Evolutionary conservation across 345 rosid species (phyloP), one percentile per base, ranked within the genome.

Genomic region (Pistacia vera): DNA sequence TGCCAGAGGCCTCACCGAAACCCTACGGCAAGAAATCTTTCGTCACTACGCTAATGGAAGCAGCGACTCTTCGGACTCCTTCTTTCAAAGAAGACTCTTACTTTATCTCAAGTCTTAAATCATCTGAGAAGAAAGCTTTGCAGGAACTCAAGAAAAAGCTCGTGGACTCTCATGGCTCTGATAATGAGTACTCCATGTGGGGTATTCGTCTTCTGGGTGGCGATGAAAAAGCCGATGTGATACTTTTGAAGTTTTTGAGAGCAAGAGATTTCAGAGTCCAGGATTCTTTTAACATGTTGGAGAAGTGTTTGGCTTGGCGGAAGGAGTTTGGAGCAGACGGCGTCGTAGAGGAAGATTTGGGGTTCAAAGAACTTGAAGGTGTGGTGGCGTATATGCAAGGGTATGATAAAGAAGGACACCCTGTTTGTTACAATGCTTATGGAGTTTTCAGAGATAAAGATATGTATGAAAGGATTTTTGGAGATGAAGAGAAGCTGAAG

Each of bases 361-460:
- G 90, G 52, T 96, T 96, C 74, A 89, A 94, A 64, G 98, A 96
- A 64, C 91, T 96, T 16, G 98, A 96, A 79, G 97, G 90, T 3
- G 79, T 81, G 10, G 99, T 96, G 8, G 98, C 98, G 49, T 93
- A 90, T 67, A 94, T 96, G 99, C 87, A 88, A 49, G 98, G 97
- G 0, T 90, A 82, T 75, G 99, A 96, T 63, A 85, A 86, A 63
- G 90, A 85, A 70, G 98, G 97, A 0, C 99, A 94, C 36, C 99
- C 99, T 5, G 97, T 94, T 4, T 96, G 99, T 72, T 96, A 93
- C 86, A 96, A 96, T 74, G 97, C 97, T 1, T 96, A 96, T 62
- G 99, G 95, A 18, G 84, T 96, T 60, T 96, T 96, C 41, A 88
- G 78, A 72, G 97, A 92, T 75, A 88, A 69, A 55, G 97, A 92